phyloP scores from a whole-genome alignment of 202 grass and related monocot species.

The Panicum hallii region DNA sequence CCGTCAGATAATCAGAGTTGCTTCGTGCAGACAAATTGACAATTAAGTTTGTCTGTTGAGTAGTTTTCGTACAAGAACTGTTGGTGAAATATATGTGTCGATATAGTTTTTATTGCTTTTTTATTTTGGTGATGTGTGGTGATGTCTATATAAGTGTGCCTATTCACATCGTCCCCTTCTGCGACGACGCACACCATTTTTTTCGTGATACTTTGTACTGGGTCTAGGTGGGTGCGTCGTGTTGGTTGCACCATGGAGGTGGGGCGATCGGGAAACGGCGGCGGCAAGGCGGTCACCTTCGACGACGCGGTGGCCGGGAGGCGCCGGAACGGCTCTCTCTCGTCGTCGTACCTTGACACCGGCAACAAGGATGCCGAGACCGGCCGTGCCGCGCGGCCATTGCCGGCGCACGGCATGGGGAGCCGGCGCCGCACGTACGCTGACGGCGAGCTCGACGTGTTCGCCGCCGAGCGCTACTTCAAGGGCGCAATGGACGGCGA shows the following conservation, averaged over 20 bases:
- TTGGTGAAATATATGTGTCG: background rate
- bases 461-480: constrained; percentile 88
- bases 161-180: constrained; percentile 15
- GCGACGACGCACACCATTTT: background rate
- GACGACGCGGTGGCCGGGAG: constrained; percentile 24
- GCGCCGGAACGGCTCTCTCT: constrained; percentile 54
- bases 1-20: background rate
- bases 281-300: constrained; percentile 37
- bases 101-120: background rate
- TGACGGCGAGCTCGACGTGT: constrained; percentile 92
- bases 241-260: constrained; percentile 37
- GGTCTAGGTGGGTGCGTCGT: background rate
- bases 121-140: background rate
- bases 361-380: constrained; percentile 17
- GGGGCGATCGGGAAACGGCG: constrained; percentile 37
- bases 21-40: constrained; percentile 40
- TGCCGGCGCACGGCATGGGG: constrained; percentile 37
- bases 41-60: background rate
- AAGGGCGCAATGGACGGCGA: constrained; percentile 57
- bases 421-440: constrained; percentile 48
- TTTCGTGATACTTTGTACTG: background rate
- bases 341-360: constrained; percentile 49
- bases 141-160: constrained; percentile 40
- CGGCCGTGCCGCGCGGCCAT: background rate
- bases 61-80: constrained; percentile 8